Base-by-base conservation (phyloP, 148 eudicot species). In the Chenopodium formosanum region DNA sequence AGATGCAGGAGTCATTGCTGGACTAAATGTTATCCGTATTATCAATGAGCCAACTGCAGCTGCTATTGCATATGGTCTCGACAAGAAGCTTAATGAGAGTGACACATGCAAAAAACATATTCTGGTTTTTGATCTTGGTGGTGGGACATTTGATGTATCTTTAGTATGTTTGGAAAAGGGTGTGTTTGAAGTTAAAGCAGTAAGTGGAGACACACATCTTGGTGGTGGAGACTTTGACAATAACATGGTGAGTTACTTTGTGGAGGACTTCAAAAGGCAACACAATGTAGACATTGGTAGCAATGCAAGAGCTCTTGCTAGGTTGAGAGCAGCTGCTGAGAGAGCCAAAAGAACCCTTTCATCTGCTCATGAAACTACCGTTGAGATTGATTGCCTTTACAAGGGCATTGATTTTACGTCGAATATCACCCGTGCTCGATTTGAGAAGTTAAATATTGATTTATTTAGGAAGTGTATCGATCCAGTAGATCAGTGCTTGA, bases 171-270 rank as follows among this genome's bases (percentile, higher is more conserved):
- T 83, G 0, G 81, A 78, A 9, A 83, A 78, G 52, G 56, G 73
- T 1, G 22, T 23, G 9, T 72, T 83, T 50, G 85, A 83, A 70
- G 85, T 83, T 10, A 78, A 73, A 27, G 44, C 81, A 1, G 56
- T 83, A n/a, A 64, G 73, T 64, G 85, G 85, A n/a, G 70, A 85
- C 27, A 82, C 87, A 1, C 87, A 85, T n/a, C 82, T 85, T 11
- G 87, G 87, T 2, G 84, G 84, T 46, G 84, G 47, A n/a, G 81
- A 82, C 5, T 70, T 82, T 13, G 80, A 82, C 23, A 60, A 44
- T 34, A 81, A 71, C 17, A 10, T 81, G 81, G 75, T 85, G 17
- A 64, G 48, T 9, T 56, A 78, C 58, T 82, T 85, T 78, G 84
- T 82, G 67, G 79, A 32, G 7, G 83, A 82, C 25, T 82, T 82